Evolutionary conservation across 1,139 yeast species (phyloP).

Genomic region (Yamadazyma siamensis): DNA sequence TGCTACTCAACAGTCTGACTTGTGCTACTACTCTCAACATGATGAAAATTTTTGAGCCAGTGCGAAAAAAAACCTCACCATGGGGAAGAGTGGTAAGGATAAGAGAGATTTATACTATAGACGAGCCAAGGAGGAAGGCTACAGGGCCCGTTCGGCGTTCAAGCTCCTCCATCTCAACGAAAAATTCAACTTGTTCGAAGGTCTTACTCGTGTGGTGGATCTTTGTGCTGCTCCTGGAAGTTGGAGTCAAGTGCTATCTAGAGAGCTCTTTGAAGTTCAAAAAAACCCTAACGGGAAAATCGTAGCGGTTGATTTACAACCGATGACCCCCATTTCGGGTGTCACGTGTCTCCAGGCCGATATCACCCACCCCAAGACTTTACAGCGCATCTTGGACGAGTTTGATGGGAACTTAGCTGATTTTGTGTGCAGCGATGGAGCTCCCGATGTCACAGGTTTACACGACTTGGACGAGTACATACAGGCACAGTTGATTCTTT

Average conservation of each 20-base stretch:
- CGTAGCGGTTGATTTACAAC: conserved; percentile 93
- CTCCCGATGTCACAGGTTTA: conserved; percentile 96
- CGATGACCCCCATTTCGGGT: conserved; percentile 91
- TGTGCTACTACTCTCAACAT: too few species aligned
- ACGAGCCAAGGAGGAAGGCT: conserved; percentile 95
- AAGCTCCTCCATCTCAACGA: conserved; percentile 86
- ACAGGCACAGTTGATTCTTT: conserved; percentile 87
- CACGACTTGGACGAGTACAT: conserved; percentile 96
- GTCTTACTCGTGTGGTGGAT: conserved; percentile 82
- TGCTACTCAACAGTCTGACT: conserved; percentile 3
- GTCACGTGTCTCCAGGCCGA: conserved; percentile 93
- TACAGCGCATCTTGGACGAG: conserved; percentile 66
- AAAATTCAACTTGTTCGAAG: conserved; percentile 77
- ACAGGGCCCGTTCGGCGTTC: conserved; percentile 95
- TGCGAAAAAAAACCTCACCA: too few species aligned
- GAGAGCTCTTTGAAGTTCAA: conserved; percentile 51
- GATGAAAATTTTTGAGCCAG: too few species aligned
- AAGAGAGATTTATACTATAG: conserved; percentile 88
- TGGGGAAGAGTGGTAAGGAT: conserved; percentile 97
- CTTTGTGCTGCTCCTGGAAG: conserved; percentile 99
- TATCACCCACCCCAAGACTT: conserved; percentile 90
- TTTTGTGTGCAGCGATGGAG: conserved; percentile 95
- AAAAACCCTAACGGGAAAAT: conserved; percentile 55
- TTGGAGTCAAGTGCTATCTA: conserved; percentile 94
- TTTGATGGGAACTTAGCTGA: conserved; percentile 94